Conservation (phyloP, 345 rosid species). For the Aquilaria sinensis region DNA sequence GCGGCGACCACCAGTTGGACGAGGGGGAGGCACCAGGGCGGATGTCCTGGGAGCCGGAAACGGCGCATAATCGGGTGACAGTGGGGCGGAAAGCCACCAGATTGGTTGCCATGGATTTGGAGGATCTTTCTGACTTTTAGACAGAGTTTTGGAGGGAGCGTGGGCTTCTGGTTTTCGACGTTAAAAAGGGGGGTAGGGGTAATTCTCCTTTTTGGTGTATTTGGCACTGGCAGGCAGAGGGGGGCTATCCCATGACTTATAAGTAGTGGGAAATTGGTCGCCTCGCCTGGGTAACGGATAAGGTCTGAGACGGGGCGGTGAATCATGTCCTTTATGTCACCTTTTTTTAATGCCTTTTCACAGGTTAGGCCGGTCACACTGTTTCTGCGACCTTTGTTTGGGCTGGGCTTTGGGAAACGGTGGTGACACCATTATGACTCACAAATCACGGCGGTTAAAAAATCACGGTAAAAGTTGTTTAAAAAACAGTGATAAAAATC, state of each 20-base stretch:
- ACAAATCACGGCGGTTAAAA: not conserved
- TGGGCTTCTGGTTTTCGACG: too few relatives aligned
- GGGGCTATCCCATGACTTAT: too few relatives aligned
- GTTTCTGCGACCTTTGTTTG: not conserved
- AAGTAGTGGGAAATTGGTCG: not conserved
- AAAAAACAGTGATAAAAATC: not conserved
- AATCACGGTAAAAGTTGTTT: not conserved
- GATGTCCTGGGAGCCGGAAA: constrained; percentile 11
- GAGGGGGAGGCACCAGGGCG: constrained; percentile 15
- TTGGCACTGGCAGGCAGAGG: not conserved
- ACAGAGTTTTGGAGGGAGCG: not conserved
- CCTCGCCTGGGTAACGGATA: constrained; percentile 15
- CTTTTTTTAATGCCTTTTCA: constrained; percentile 2
- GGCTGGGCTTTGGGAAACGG: not conserved
- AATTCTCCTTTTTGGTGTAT: not conserved
- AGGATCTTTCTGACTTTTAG: not conserved
- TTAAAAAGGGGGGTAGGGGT: not conserved
- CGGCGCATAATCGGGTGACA: constrained; percentile 17
- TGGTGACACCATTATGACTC: too few relatives aligned
- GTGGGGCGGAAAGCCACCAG: constrained; percentile 18
- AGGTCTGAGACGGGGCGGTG: constrained; percentile 14
- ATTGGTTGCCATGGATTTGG: constrained; percentile 30
- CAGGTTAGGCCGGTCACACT: constrained; percentile 22
- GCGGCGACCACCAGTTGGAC: constrained; percentile 48
- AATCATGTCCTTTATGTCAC: not conserved